Evolutionary conservation across 2,329 filamentous ascomycete genomes (phyloP).

Genomic region (Davidsoniella neocaledoniae): DNA sequence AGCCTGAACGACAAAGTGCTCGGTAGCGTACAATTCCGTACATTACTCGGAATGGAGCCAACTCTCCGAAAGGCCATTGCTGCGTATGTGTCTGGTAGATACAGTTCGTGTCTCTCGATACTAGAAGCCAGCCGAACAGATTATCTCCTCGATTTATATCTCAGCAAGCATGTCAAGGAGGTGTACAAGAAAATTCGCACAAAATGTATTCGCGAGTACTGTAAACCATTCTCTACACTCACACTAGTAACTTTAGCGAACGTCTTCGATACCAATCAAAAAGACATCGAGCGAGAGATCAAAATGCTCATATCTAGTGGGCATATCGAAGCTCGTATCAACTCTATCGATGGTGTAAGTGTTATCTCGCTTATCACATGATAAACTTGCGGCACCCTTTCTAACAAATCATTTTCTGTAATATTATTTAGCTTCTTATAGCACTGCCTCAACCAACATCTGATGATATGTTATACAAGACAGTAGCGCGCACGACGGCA

Average conservation of each 20-base stretch:
- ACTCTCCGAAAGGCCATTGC: slow-evolving; percentile 83
- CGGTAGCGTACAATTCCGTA: slow-evolving; percentile 65
- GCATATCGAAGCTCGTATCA: slow-evolving; percentile 61
- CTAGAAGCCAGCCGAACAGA: slow-evolving; percentile 69
- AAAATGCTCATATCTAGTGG: slow-evolving; percentile 59
- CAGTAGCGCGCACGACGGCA: background rate
- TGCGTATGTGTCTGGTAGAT: slow-evolving; percentile 80
- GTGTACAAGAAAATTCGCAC: slow-evolving; percentile 64
- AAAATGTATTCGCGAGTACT: slow-evolving; percentile 89
- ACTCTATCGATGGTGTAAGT: slow-evolving; percentile 58
- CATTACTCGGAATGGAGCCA: slow-evolving; percentile 80
- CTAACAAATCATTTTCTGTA: background rate
- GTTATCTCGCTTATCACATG: background rate
- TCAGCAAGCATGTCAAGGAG: slow-evolving; percentile 53
- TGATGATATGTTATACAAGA: slow-evolving; percentile 1
- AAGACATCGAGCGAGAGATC: slow-evolving; percentile 57
- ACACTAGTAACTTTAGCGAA: slow-evolving; percentile 62
- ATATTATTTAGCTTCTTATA: slow-evolving; percentile 3
- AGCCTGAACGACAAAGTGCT: slow-evolving; percentile 62
- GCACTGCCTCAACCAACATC: slow-evolving; percentile 10
- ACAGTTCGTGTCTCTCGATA: slow-evolving; percentile 66
- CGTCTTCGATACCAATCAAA: slow-evolving; percentile 51
- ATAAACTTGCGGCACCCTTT: background rate
- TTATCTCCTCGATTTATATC: slow-evolving; percentile 78
- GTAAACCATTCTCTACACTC: slow-evolving; percentile 77